These are phyloP conservation scores for Hebeloma cylindrosporum DNA, from an alignment of 768 basidiomycete genomes.

Conservation along the genomic window DNA sequence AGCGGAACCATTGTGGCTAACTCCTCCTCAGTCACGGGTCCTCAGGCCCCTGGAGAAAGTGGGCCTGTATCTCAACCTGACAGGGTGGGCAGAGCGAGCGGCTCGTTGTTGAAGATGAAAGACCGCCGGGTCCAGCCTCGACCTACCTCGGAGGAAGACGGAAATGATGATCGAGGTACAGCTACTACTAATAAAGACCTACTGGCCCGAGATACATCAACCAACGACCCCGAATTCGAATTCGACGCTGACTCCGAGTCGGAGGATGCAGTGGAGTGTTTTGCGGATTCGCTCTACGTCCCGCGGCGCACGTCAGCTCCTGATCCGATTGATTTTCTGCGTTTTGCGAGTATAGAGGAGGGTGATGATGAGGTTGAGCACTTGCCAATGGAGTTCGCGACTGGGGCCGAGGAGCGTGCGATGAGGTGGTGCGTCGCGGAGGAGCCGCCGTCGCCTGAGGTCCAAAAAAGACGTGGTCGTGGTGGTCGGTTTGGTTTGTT, in stretches of 20 bases:
- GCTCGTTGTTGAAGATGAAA: conserved; percentile 8
- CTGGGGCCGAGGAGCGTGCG: conserved; percentile 3
- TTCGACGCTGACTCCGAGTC: conserved; percentile 26
- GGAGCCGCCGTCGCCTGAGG: conserved; percentile 37
- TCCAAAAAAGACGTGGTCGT: conserved; percentile 21
- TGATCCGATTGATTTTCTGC: conserved; percentile 27
- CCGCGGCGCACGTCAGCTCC: conserved; percentile 22
- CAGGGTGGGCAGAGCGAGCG: conserved; percentile 6
- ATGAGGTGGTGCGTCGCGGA: conserved; percentile 35
- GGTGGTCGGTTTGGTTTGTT: not conserved
- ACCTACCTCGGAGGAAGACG: not conserved
- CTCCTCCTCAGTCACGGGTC: not conserved
- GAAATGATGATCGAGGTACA: conserved; percentile 1
- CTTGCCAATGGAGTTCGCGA: conserved; percentile 12
- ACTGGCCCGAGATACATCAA: too few relatives aligned
- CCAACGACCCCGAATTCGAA: conserved; percentile 22
- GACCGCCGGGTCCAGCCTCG: not conserved
- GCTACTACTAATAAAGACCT: too few relatives aligned
- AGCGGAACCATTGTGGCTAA: conserved; percentile 33
- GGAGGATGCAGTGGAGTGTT: conserved; percentile 31
- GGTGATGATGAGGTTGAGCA: conserved; percentile 21
- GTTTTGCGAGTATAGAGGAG: conserved; percentile 16
- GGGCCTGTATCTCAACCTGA: not conserved
- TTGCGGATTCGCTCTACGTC: conserved; percentile 21
- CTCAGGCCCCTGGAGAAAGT: not conserved